Evolutionary conservation across 1,284 basidiomycete species (phyloP).

Genomic region (Heterobasidion annosum): DNA sequence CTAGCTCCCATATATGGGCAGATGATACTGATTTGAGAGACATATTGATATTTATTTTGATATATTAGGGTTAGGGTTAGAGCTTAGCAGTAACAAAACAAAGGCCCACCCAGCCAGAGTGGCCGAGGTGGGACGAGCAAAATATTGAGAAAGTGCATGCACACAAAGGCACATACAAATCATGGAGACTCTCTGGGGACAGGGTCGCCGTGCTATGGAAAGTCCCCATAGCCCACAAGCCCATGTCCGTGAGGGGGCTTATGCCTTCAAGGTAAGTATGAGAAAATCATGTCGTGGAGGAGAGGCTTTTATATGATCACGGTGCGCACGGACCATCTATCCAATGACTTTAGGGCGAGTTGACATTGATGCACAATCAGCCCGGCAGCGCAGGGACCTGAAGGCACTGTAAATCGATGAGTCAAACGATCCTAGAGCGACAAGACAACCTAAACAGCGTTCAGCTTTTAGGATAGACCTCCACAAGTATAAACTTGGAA

Average conservation of each 20-base stretch:
- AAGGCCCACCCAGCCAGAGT: slow-evolving; percentile 17
- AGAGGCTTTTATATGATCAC: background rate
- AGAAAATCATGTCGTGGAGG: slow-evolving; percentile 4
- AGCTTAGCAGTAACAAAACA: slow-evolving; percentile 5
- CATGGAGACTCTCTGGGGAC: slow-evolving; percentile 32
- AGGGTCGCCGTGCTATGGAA: slow-evolving; percentile 68
- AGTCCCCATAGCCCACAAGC: slow-evolving; percentile 32
- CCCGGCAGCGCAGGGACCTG: no score
- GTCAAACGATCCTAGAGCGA: no score
- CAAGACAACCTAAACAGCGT: no score
- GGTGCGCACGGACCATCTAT: slow-evolving; percentile 4
- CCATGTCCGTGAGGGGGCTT: slow-evolving; percentile 28
- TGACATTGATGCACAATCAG: background rate
- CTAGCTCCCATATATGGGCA: no score
- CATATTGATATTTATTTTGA: background rate
- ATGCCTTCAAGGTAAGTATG: slow-evolving; percentile 33
- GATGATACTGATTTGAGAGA: no score
- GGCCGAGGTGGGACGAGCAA: slow-evolving; percentile 17
- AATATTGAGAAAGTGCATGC: slow-evolving; percentile 19
- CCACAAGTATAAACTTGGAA: no score
- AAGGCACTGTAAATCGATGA: no score
- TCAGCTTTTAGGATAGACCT: no score
- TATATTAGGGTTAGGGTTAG: slow-evolving; percentile 6
- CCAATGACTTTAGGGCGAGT: background rate
- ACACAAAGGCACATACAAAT: slow-evolving; percentile 17